Evolutionary conservation across 108 stramenopile genomes (phyloP).

Genomic region (Pseudonitzschia multistriata): DNA sequence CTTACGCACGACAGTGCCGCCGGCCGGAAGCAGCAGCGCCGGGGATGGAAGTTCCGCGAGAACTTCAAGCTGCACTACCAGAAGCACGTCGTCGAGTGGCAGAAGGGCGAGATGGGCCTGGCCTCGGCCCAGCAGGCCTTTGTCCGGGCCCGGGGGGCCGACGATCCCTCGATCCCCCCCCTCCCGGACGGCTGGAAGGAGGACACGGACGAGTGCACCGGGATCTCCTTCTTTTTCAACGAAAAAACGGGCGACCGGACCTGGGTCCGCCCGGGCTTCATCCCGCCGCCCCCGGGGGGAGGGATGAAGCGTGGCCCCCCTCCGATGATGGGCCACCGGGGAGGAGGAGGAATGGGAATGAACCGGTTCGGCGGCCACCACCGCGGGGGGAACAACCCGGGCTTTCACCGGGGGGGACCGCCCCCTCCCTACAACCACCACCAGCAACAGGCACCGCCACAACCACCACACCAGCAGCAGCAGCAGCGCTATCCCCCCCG

Average conservation of each 20-base stretch:
- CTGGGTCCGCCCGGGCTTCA: conserved; percentile 84
- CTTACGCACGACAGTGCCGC: conserved; percentile 88
- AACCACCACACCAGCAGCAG: conserved; percentile 11
- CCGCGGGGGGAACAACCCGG: neutral
- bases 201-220: conserved; percentile 76
- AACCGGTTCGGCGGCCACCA: neutral
- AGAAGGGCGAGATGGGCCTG: conserved; percentile 76
- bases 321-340: conserved; percentile 24
- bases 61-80: conserved; percentile 86
- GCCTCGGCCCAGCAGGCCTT: conserved; percentile 70
- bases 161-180: conserved; percentile 68
- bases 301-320: neutral
- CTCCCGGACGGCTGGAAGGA: conserved; percentile 85
- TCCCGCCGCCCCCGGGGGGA: conserved; percentile 72
- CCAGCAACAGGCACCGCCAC: conserved; percentile 8
- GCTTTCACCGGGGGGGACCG: neutral
- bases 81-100: conserved; percentile 61
- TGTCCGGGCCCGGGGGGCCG: conserved; percentile 37
- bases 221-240: conserved; percentile 61
- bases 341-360: neutral
- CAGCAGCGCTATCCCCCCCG: no score
- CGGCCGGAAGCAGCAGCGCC: conserved; percentile 87
- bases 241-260: conserved; percentile 65
- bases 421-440: neutral
- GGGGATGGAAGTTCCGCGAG: conserved; percentile 91